Percentiles rank a stretch among this genome's conserved stretches.
phyloP scores from a whole-genome alignment of 768 basidiomycete species.

The Termitomyces sp. region DNA sequence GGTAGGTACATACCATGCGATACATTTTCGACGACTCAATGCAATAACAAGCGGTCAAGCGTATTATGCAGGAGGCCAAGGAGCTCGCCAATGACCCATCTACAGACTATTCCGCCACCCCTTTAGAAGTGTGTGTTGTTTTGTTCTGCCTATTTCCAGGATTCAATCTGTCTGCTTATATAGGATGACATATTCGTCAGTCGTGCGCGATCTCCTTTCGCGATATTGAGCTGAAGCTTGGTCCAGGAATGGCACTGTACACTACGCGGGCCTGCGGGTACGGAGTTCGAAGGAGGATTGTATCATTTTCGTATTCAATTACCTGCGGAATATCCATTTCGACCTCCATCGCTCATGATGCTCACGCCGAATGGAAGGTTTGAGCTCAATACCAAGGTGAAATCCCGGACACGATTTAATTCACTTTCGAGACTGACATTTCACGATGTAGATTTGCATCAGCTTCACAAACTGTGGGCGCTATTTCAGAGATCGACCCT shows the following conservation, averaged over 20 bases:
- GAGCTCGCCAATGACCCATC: conserved; percentile 83
- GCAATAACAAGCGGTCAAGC: conserved; percentile 71
- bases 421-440: neutral
- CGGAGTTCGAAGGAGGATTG: conserved; percentile 92
- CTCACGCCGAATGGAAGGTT: conserved; percentile 97
- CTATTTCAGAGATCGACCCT: neutral
- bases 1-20: conserved; percentile 34
- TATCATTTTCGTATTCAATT: conserved; percentile 92
- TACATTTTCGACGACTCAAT: neutral
- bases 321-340: conserved; percentile 94
- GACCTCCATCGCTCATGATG: conserved; percentile 93
- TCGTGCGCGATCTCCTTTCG: conserved; percentile 11
- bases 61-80: conserved; percentile 93
- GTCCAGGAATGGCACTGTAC: conserved; percentile 91
- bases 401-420: neutral
- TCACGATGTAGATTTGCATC: conserved; percentile 68
- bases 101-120: conserved; percentile 82
- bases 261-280: conserved; percentile 80
- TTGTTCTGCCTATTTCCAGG: neutral
- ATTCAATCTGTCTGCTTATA: conserved; percentile 5
- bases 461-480: conserved; percentile 85
- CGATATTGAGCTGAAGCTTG: conserved; percentile 13
- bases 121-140: conserved; percentile 55
- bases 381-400: conserved; percentile 90
- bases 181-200: conserved; percentile 89